phyloP scores from a whole-genome alignment of 108 stramenopile genomes.

The Schizochytrium sp. region DNA sequence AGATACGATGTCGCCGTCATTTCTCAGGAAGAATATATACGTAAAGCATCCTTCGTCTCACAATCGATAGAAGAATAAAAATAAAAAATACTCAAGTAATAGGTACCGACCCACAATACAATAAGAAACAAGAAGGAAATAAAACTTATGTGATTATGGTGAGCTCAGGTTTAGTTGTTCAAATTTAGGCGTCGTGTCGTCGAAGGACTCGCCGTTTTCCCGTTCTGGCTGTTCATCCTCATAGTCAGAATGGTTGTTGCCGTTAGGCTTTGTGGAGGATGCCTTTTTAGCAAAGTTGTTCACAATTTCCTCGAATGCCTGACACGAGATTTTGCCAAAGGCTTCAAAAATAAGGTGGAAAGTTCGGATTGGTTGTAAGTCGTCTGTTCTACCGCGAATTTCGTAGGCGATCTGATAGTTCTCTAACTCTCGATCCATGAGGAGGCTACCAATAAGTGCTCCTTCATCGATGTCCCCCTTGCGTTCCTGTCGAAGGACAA shows the following conservation, averaged over 20 bases:
- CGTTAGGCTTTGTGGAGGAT: background rate
- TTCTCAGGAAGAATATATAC: too few species aligned
- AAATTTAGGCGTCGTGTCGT: too few species aligned
- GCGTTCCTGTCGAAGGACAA: background rate
- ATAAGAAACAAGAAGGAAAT: too few species aligned
- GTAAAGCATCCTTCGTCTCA: too few species aligned
- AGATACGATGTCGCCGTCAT: too few species aligned
- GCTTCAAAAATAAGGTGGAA: conserved; percentile 34
- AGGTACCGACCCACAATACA: too few species aligned
- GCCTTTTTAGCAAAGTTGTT: background rate
- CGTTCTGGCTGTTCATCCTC: too few species aligned
- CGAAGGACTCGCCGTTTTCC: too few species aligned
- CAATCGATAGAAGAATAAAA: too few species aligned
- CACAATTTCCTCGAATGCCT: conserved; percentile 36
- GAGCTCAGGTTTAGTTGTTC: too few species aligned
- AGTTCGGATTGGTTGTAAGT: background rate
- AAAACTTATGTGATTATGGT: too few species aligned
- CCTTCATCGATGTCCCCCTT: conserved; percentile 22
- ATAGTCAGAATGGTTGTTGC: background rate
- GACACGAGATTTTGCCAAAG: conserved; percentile 18
- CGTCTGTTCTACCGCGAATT: conserved; percentile 2
- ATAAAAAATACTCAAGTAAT: too few species aligned
- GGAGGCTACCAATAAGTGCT: background rate
- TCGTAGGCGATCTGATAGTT: conserved; percentile 6
- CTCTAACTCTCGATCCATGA: conserved; percentile 27